Evolutionary conservation across 805 yeast genomes (phyloP), one percentile per base, ranked within the genome.

Genomic region (Lipomyces lipofer): DNA sequence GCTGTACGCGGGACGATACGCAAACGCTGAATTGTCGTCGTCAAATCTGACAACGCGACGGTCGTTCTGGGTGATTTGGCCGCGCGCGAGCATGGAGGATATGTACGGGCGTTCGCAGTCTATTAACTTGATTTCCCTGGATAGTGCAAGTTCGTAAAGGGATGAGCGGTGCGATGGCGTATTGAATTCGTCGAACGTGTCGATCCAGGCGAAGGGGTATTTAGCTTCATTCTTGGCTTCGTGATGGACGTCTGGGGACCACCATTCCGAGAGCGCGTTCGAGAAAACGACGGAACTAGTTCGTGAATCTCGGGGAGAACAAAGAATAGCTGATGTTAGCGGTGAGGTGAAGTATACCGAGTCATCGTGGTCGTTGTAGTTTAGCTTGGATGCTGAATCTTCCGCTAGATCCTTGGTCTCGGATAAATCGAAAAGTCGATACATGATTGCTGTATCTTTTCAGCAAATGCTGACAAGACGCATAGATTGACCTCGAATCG

Each of bases 331-430:
- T 21, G 46, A 19, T n/a, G 30, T 17, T 19, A 42, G 15, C 13
- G 46, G 33, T 9, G 46, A 42, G 19, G 46, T 42, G 13, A 42
- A 42, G 33, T 27, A 42, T 8, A 42, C 46, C 12, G 46, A 42
- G 12, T 30, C 35, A 13, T 30, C 35, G n/a, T n/a, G n/a, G n/a
- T n/a, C n/a, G n/a, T n/a, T n/a, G n/a, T n/a, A n/a, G n/a, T n/a
- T n/a, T n/a, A n/a, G n/a, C n/a, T n/a, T n/a, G n/a, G n/a, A n/a
- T n/a, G n/a, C n/a, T n/a, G n/a, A n/a, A n/a, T n/a, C n/a, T n/a
- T n/a, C n/a, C n/a, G n/a, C n/a, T n/a, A n/a, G n/a, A n/a, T n/a
- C n/a, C n/a, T n/a, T n/a, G n/a, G n/a, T n/a, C n/a, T n/a, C n/a
- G n/a, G n/a, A n/a, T n/a, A n/a, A n/a, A n/a, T n/a, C n/a, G n/a